Percentiles rank a stretch among this genome's conserved stretches.
phyloP scores from a whole-genome alignment of 129 eudicot genomes.

The Erigeron canadensis region DNA sequence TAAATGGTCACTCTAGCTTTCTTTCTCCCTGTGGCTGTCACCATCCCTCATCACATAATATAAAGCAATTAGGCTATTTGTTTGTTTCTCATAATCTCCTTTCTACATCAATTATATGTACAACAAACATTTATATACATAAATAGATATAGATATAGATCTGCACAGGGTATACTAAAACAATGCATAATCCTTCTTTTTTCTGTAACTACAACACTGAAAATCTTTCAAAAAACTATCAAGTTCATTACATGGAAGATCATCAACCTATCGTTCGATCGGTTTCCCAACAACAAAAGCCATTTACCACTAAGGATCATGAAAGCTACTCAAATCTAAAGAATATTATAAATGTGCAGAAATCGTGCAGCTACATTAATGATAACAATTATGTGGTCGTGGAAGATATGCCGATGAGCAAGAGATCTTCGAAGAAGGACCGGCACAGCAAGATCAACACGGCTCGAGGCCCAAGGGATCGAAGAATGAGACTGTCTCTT shows the following conservation, averaged over 20 bases:
- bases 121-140: not conserved
- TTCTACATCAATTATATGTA: constrained; percentile 17
- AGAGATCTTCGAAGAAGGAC: constrained; percentile 53
- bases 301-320: constrained; percentile 8
- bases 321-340: not conserved
- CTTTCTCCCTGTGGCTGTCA: not conserved
- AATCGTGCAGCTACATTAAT: not conserved
- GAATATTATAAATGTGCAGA: constrained; percentile 11
- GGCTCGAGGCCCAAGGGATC: constrained; percentile 76
- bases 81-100: constrained; percentile 1
- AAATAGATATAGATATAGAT: not conserved
- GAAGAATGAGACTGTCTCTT: constrained; percentile 87
- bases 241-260: constrained; percentile 19
- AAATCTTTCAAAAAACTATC: constrained; percentile 22
- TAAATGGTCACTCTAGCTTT: not conserved
- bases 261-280: not conserved
- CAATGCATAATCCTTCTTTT: constrained; percentile 28
- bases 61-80: not conserved
- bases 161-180: not conserved
- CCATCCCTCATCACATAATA: not conserved
- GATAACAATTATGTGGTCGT: not conserved
- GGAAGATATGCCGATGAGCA: constrained; percentile 8
- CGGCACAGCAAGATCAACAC: constrained; percentile 93
- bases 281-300: constrained; percentile 10
- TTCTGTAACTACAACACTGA: constrained; percentile 16